A percentile compares a stretch with the other conserved stretches of the same genome.
Conservation (phyloP, 1,139 yeast genomes). For the Pichia sp. region DNA sequence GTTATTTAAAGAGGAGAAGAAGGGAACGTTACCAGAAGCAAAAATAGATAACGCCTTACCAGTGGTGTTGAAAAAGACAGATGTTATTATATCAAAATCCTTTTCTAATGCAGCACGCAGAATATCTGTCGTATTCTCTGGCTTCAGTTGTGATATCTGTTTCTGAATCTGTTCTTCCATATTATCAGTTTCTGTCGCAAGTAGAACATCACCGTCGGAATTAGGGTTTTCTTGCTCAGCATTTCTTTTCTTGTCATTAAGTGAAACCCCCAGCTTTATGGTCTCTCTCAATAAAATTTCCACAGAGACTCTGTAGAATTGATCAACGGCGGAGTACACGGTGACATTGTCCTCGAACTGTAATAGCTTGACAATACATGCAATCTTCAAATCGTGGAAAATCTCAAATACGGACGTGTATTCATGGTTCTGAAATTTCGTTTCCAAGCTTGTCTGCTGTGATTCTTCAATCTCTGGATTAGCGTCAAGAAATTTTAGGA, state of each 20-base stretch:
- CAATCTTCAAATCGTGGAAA: conserved; percentile 69
- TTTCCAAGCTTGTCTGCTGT: conserved; percentile 29
- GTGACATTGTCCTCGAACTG: conserved; percentile 29
- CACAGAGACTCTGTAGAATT: conserved; percentile 60
- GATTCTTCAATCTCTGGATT: conserved; percentile 17
- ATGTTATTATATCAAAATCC: conserved; percentile 64
- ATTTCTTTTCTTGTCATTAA: conserved; percentile 4
- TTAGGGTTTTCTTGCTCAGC: conserved; percentile 1
- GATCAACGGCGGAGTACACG: conserved; percentile 51
- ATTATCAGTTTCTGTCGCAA: too few relatives aligned
- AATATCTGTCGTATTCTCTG: conserved; percentile 22
- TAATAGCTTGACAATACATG: conserved; percentile 38
- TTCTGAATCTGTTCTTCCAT: conserved; percentile 6
- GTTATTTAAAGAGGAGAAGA: conserved; percentile 60
- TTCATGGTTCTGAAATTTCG: conserved; percentile 27
- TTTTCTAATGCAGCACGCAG: conserved; percentile 29
- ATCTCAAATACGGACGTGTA: conserved; percentile 46
- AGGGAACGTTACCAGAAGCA: conserved; percentile 41
- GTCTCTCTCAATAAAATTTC: conserved; percentile 72
- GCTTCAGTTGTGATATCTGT: conserved; percentile 13
- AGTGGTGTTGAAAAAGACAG: conserved; percentile 49
- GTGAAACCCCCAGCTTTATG: conserved; percentile 36
- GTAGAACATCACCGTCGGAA: conserved; percentile 3
- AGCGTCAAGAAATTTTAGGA: conserved; percentile 29
- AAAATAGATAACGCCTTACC: conserved; percentile 55